Conservation (phyloP, 352 stramenopile genomes). For the Pythium folliculosum region DNA sequence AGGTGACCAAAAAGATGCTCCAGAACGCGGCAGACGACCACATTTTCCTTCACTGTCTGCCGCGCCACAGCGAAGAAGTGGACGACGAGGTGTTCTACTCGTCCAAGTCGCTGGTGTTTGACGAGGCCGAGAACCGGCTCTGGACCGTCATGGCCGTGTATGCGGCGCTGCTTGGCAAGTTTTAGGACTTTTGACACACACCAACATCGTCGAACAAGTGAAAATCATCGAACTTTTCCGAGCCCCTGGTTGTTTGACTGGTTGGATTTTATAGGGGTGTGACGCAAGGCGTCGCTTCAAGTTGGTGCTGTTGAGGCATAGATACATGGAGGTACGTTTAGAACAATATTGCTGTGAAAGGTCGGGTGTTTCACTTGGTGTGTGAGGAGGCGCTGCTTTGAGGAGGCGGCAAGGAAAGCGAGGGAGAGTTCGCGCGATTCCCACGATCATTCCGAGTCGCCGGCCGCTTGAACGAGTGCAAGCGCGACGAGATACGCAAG, state of each 20-base stretch:
- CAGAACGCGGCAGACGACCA: conserved; percentile 87
- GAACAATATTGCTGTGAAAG: conserved; percentile 5
- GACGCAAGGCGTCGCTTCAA: neutral
- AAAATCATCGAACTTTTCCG: neutral
- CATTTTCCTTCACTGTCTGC: conserved; percentile 98
- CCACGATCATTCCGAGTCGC: neutral
- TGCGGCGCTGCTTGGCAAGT: conserved; percentile 64
- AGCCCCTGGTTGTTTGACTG: neutral
- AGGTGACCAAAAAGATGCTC: conserved; percentile 93
- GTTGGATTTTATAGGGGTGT: too few relatives aligned
- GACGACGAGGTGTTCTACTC: conserved; percentile 97
- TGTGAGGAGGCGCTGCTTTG: conserved; percentile 7
- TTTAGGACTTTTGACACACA: conserved; percentile 28
- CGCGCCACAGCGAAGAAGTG: conserved; percentile 96
- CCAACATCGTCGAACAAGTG: neutral
- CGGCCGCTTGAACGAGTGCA: conserved; percentile 17
- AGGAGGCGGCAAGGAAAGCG: neutral
- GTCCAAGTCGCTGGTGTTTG: conserved; percentile 94
- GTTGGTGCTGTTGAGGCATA: neutral
- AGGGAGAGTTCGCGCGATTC: neutral
- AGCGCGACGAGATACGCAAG: conserved; percentile 2
- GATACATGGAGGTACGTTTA: neutral
- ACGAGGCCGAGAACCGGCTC: conserved; percentile 98
- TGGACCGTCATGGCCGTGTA: conserved; percentile 99
- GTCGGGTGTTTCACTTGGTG: conserved; percentile 23